Base-by-base conservation (phyloP, 176 grass and related monocot genomes). In the Carex kokanica region DNA sequence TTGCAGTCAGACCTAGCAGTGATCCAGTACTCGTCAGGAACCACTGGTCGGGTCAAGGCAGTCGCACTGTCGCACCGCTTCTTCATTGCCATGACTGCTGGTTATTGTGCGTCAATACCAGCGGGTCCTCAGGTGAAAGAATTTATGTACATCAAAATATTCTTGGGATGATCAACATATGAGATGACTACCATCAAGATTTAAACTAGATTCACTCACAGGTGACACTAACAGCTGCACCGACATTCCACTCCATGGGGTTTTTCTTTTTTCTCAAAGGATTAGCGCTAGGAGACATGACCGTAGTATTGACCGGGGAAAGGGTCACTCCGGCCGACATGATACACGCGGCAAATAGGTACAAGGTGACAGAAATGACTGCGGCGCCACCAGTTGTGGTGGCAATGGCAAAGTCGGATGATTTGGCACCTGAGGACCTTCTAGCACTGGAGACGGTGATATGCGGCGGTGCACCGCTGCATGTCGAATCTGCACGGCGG, bases 1-100 rank as follows among this genome's bases (percentile, higher is more conserved):
- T 23, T 5, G 47, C 84, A 89, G 34, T 80, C 70, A 6, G 88
- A 86, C 20, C 4, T 70, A 61, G 88, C 88, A n/a, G 63, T 23
- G 21, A 79, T 86, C 17, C 79, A 83, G 36, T 89, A 60, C 84
- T 86, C 88, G 0, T 89, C 88, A 2, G 88, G 88, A 15, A 89
- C 88, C 18, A 89, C 80, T 4, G 88, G 84, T 12, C 31, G 29
- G 61, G 21, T 89, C 17, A 89, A 86, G 84, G 88, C 84, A 64
- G 88, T 47, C 2, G 80, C 84, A 18, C n/a, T 83, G 60, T 18
- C 88, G 18, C 88, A 89, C 29, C 78, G 16, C 15, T 70, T 21
- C 61, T 79, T 86, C 59, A 89, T 86, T n/a, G 79, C 71, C 1
- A 70, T 65, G 60, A 5, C 57, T 34, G 60, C 88, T 49, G 20